Evolutionary conservation across 1,139 yeast species (phyloP).

Genomic region (Yamadazyma blattariae): DNA sequence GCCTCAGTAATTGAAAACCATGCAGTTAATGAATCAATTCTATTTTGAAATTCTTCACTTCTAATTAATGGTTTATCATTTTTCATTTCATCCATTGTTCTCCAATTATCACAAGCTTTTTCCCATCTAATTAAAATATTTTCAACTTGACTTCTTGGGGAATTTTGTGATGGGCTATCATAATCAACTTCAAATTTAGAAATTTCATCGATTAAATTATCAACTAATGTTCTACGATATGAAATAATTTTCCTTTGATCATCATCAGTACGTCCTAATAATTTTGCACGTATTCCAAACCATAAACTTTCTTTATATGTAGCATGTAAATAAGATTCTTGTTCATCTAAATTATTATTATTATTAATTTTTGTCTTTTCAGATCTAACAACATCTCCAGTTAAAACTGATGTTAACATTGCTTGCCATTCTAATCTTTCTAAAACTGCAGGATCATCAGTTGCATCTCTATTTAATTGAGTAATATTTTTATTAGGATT

Average conservation of each 20-base stretch:
- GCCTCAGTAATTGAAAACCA: constrained; percentile 81
- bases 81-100: constrained; percentile 74
- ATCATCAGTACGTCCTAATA: constrained; percentile 75
- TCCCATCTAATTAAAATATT: constrained; percentile 60
- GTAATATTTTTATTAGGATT: constrained; percentile 36
- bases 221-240: constrained; percentile 71
- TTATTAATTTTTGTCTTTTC: constrained; percentile 80
- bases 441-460: constrained; percentile 61
- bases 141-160: constrained; percentile 51
- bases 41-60: constrained; percentile 58
- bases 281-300: constrained; percentile 77
- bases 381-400: constrained; percentile 90
- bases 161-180: constrained; percentile 26
- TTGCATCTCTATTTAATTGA: constrained; percentile 39
- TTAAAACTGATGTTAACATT: constrained; percentile 83
- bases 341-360: constrained; percentile 38
- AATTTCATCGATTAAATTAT: constrained; percentile 70
- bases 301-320: constrained; percentile 77
- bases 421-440: constrained; percentile 97
- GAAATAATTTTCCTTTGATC: constrained; percentile 76
- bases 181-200: constrained; percentile 56
- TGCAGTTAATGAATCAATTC: constrained; percentile 76
- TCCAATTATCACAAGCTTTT: constrained; percentile 75
- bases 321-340: constrained; percentile 50
- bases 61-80: constrained; percentile 74